These are phyloP conservation scores for Cyberlindnera galapagoensis DNA, from an alignment of 805 yeast genomes.

Conservation along the genomic window DNA sequence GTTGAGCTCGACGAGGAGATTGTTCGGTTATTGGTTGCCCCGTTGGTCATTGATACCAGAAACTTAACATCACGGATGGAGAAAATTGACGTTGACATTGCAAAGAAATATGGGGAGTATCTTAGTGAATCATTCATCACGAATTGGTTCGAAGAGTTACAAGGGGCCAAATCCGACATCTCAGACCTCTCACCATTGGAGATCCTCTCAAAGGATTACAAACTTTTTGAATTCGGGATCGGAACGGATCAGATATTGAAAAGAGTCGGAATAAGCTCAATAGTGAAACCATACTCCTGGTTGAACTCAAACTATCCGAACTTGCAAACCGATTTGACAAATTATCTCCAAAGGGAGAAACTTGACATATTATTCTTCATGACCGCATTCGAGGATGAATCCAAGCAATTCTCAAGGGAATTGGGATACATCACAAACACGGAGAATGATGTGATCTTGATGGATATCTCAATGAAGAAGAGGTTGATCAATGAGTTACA, in stretches of 20 bases:
- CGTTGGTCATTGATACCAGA: conserved; percentile 71
- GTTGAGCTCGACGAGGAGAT: conserved; percentile 9
- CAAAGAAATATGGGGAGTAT: conserved; percentile 28
- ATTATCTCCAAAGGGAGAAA: conserved; percentile 1
- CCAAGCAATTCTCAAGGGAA: conserved; percentile 8
- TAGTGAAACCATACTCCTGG: conserved; percentile 54
- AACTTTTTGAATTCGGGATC: conserved; percentile 45
- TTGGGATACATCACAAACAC: conserved; percentile 8
- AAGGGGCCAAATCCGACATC: conserved; percentile 53
- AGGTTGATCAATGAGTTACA: conserved; percentile 11
- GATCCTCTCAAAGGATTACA: conserved; percentile 77
- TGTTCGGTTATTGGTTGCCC: conserved; percentile 47
- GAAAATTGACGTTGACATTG: conserved; percentile 44
- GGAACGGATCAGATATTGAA: conserved; percentile 25
- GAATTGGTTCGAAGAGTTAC: conserved; percentile 29
- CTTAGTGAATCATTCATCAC: neutral
- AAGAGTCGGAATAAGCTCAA: conserved; percentile 69
- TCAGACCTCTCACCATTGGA: conserved; percentile 53
- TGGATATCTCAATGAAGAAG: conserved; percentile 13
- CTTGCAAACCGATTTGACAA: conserved; percentile 22
- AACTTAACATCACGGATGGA: conserved; percentile 62
- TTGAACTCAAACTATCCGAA: conserved; percentile 19
- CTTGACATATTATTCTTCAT: conserved; percentile 11
- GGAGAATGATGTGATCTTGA: conserved; percentile 13
- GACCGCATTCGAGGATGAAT: conserved; percentile 11